Evolutionary conservation across 305 asterid genomes (phyloP), one percentile per base, ranked within the genome.

Genomic region (Withania somnifera): DNA sequence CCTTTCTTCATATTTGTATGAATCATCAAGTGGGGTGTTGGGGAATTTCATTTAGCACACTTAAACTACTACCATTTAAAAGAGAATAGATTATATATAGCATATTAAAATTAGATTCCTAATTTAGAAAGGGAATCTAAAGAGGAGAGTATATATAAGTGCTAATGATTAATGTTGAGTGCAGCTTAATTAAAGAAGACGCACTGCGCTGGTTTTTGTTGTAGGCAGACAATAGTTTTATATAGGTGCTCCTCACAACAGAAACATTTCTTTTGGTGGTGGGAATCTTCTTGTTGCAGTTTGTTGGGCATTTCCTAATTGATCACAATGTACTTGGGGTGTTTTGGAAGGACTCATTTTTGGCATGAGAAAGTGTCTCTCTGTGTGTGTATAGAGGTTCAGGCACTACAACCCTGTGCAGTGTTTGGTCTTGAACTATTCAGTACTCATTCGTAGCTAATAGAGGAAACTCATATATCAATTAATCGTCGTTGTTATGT

Each of bases 291-390:
- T 76, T 47, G 85, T 82, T 82, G 81, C 1, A 82, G 82, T 82
- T 82, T 82, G 85, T 82, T 82, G 78, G 82, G 47, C 63, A 82
- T 61, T 77, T 71, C 79, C 42, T 63, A 36, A 58, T 71, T 82
- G 75, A 82, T 69, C 81, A 69, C 61, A 47, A 42, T 56, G 84
- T 82, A 50, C 71, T 40, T 71, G 36, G 77, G 67, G 61, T 56
- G 80, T 61, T 26, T 58, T 79, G 45, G 47, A 80, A 67, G 80
- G 84, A 58, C 91, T 89, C 92, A 82, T 87, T 88, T 88, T 84
- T 86, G 47, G 90, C 91, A 91, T 86, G 92, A 86, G 88, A 89
- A 89, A 81, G 89, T 85, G n/a, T n/a, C n/a, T n/a, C n/a, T n/a
- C n/a, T n/a, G n/a, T n/a, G 79, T 4, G 61, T 8, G 24, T 14